phyloP scores from a whole-genome alignment of 2,329 filamentous ascomycete species.

The Hypoxylon sp. region DNA sequence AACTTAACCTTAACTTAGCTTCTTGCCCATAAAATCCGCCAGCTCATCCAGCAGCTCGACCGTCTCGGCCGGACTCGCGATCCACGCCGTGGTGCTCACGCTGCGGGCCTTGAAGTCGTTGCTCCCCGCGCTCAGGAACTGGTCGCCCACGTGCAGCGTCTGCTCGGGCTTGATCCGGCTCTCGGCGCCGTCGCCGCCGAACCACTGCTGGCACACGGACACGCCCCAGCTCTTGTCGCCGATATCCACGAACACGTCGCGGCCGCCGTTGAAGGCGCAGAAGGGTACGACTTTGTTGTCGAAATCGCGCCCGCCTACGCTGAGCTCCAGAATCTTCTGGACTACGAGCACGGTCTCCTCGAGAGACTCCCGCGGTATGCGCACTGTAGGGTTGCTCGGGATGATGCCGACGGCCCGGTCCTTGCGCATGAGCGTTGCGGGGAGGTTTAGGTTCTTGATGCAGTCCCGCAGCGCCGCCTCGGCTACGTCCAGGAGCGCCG shows the following conservation, averaged over 20 bases:
- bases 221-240: slow-evolving; percentile 99
- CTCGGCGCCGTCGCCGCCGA: slow-evolving; percentile 73
- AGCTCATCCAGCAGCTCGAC: slow-evolving; percentile 91
- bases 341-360: slow-evolving; percentile 97
- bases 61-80: slow-evolving; percentile 92
- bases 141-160: slow-evolving; percentile 95
- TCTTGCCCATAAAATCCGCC: slow-evolving; percentile 69
- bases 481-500: slow-evolving; percentile 86
- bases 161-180: slow-evolving; percentile 76
- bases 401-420: slow-evolving; percentile 87
- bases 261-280: slow-evolving; percentile 97
- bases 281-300: slow-evolving; percentile 76
- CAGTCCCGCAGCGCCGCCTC: slow-evolving; percentile 88
- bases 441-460: slow-evolving; percentile 82
- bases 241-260: slow-evolving; percentile 98
- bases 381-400: slow-evolving; percentile 72
- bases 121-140: slow-evolving; percentile 93
- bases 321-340: slow-evolving; percentile 91
- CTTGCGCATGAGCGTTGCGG: slow-evolving; percentile 87
- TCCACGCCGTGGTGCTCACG: slow-evolving; percentile 96
- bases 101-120: slow-evolving; percentile 97
- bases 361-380: slow-evolving; percentile 87
- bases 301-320: slow-evolving; percentile 67
- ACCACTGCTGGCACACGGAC: slow-evolving; percentile 90
- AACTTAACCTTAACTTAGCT: slow-evolving; percentile 50